A percentile compares a stretch with the other conserved stretches of the same genome.
Evolutionary conservation across 129 eudicot genomes (phyloP).

Genomic region (Rutidosis leptorrhynchoides): DNA sequence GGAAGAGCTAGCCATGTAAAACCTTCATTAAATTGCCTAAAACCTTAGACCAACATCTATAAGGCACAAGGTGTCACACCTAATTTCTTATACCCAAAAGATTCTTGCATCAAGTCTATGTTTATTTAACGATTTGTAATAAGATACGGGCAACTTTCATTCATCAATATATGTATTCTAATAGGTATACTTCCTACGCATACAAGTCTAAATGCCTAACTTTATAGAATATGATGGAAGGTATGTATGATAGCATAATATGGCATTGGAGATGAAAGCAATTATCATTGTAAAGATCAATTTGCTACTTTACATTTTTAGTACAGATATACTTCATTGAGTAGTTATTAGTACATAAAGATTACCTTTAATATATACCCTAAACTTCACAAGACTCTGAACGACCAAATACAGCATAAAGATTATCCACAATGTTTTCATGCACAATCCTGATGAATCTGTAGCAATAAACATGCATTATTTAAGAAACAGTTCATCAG

Average conservation of each 20-base stretch:
- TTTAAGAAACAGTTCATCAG: not conserved
- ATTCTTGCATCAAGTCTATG: conserved; percentile 9
- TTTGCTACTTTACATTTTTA: not conserved
- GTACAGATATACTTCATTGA: not conserved
- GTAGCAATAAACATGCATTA: conserved; percentile 25
- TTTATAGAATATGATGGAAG: not conserved
- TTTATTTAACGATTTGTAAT: conserved; percentile 14
- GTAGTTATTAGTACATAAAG: not conserved
- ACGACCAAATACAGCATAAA: conserved; percentile 83
- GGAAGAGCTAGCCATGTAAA: conserved; percentile 48
- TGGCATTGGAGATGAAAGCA: not conserved
- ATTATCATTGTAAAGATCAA: not conserved
- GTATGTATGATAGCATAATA: not conserved
- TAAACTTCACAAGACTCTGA: conserved; percentile 86
- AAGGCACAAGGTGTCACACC: conserved; percentile 7
- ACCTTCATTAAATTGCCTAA: conserved; percentile 58
- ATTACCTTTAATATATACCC: conserved; percentile 9
- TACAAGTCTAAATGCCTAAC: conserved; percentile 19
- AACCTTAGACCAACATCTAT: conserved; percentile 25
- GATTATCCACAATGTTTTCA: conserved; percentile 85
- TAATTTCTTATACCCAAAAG: not conserved
- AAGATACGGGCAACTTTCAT: conserved; percentile 12
- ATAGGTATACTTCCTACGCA: not conserved
- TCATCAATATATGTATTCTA: conserved; percentile 9
- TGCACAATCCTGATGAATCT: conserved; percentile 80